A percentile compares a stretch with the other conserved stretches of the same genome.
phyloP scores from a whole-genome alignment of 1,284 basidiomycete genomes.

The Papiliotrema terrestris region DNA sequence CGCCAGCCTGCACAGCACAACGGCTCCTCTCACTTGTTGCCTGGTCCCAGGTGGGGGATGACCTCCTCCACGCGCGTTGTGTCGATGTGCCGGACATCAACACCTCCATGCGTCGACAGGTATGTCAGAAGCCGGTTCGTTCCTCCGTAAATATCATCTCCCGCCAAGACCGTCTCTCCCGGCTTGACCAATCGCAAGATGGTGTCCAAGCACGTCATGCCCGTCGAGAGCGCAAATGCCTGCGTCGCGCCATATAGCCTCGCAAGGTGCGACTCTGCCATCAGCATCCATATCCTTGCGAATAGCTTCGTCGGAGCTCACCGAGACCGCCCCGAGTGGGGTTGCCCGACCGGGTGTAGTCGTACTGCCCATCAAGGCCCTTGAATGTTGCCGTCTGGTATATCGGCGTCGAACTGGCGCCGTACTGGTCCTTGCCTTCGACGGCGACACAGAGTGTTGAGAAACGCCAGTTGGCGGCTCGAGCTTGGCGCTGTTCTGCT shows the following conservation, averaged over 20 bases:
- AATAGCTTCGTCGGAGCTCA: slow-evolving; percentile 47
- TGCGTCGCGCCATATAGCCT: slow-evolving; percentile 86
- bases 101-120: slow-evolving; percentile 79
- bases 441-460: slow-evolving; percentile 69
- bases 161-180: slow-evolving; percentile 90
- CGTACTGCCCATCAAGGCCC: slow-evolving; percentile 78
- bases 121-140: slow-evolving; percentile 95
- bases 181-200: slow-evolving; percentile 92
- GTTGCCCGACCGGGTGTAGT: slow-evolving; percentile 94
- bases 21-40: slow-evolving; percentile 52
- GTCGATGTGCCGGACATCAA: slow-evolving; percentile 90
- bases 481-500: slow-evolving; percentile 27
- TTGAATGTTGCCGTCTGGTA: slow-evolving; percentile 99
- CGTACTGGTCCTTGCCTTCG: slow-evolving; percentile 92
- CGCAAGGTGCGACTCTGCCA: slow-evolving; percentile 84
- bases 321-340: slow-evolving; percentile 92
- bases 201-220: slow-evolving; percentile 96
- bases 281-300: slow-evolving; percentile 2
- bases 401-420: slow-evolving; percentile 89
- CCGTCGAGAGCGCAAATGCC: slow-evolving; percentile 88
- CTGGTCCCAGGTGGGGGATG: slow-evolving; percentile 61
- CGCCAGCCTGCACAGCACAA: background rate
- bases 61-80: slow-evolving; percentile 65
- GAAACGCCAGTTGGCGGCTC: slow-evolving; percentile 41
- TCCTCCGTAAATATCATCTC: slow-evolving; percentile 96